Evolutionary conservation across 768 basidiomycete species (phyloP), one percentile per base, ranked within the genome.

Genomic region (Hericium rajendrae): DNA sequence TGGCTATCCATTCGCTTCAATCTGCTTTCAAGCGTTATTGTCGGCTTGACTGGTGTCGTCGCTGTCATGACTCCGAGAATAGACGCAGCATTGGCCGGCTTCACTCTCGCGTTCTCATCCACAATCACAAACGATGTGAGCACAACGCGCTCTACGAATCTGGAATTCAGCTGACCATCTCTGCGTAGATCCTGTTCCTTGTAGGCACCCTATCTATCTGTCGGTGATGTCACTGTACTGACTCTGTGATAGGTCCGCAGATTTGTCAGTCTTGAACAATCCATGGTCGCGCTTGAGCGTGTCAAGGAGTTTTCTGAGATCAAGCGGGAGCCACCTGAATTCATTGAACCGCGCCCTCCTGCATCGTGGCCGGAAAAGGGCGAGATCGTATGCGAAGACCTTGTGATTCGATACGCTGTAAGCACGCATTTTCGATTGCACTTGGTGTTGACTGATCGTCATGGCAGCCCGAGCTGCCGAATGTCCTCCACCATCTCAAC

Each of bases 1-100:
- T 97, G 94, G 94, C 75, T 94, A 50, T 87, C 87, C 32, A 81
- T 86, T 59, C 85, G 94, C 10, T 94, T 94, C 78, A 88, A 93
- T 65, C 67, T 94, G 26, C 73, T 93, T 20, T 90, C 88, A 3
- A 75, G 82, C 59, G 76, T 76, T 32, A 79, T 91, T 57, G 72
- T 94, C 26, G 86, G 89, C n/a, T 70, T 84, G 38, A 91, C 84
- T 15, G 88, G 81, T 9, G 69, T 83, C 12, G 76, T 85, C 22
- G 78, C 85, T 39, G 75, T 95, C 16, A 63, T 85, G 50, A 78
- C 85, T 3, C 86, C 88, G 2, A 75, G 74, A 24, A 86, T 94
- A 57, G 82, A 81, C 57, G 93, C 94, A 3, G 80, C 94, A 0
- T 71, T 87, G 60, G 91, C 91, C 12, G 93, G 92, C 6, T 93